phyloP scores from a whole-genome alignment of 225 moss, liverwort and hornwort species.

The Takakia lepidozioides region DNA sequence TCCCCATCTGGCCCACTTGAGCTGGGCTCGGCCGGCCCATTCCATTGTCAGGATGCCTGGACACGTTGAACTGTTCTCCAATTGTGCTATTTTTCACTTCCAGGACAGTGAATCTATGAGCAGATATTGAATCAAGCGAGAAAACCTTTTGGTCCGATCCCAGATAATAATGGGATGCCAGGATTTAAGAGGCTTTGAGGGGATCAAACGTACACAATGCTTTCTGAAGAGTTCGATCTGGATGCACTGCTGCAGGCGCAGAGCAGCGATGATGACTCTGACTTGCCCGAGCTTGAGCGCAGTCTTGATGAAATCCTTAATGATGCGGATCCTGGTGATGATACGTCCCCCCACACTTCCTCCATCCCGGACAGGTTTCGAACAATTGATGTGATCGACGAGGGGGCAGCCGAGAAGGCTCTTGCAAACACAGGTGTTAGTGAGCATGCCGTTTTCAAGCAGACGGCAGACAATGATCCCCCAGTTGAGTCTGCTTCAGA shows the following conservation, averaged over 20 bases:
- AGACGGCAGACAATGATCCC: constrained; percentile 5
- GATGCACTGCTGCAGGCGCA: constrained; percentile 65
- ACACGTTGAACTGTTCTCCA: too few relatives aligned
- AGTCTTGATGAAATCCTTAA: constrained; percentile 66
- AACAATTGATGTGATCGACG: too few relatives aligned
- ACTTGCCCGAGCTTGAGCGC: constrained; percentile 45
- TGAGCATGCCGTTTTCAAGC: constrained; percentile 7
- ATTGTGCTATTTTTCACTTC: too few relatives aligned
- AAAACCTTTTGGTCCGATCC: too few relatives aligned
- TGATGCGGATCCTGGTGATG: constrained; percentile 40
- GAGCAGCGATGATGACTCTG: constrained; percentile 46
- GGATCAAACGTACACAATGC: constrained; percentile 24
- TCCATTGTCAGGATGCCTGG: too few relatives aligned
- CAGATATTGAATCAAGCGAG: too few relatives aligned
- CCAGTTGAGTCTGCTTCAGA: too few relatives aligned
- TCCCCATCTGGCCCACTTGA: too few relatives aligned
- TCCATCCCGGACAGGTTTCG: too few relatives aligned
- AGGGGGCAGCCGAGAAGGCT: constrained; percentile 9
- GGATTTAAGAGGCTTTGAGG: constrained; percentile 18
- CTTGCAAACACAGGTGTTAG: background rate
- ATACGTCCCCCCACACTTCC: too few relatives aligned
- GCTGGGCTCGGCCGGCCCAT: too few relatives aligned
- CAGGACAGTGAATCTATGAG: too few relatives aligned
- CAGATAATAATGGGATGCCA: constrained; percentile 35
- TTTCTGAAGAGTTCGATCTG: constrained; percentile 61